Evolutionary conservation across 2,329 filamentous ascomycete genomes (phyloP), one percentile per base, ranked within the genome.

Genomic region (Alternaria conjuncta): DNA sequence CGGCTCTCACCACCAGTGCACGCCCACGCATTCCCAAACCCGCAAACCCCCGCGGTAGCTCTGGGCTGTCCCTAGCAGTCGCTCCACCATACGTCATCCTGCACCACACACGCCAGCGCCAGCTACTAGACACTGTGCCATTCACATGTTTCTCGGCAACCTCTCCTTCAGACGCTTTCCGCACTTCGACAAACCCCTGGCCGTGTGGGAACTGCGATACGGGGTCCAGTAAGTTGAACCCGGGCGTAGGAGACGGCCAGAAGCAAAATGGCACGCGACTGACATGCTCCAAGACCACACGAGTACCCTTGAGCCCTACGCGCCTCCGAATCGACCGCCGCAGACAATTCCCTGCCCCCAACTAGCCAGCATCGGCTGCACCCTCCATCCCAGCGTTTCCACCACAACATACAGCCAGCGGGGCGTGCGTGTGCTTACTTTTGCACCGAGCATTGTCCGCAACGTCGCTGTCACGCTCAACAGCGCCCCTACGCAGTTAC

Each of bases 81-180:
- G 63, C 63, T 56, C 55, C 32, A 44, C 50, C 41, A 65, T 72
- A 74, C 71, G 71, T 74, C 71, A 74, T 74, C 60, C 57, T 69
- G 68, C 68, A 65, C 66, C 63, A 61, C 64, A 64, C 55, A 65
- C 64, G 58, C 58, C 57, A 44, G 57, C 64, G 54, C 45, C 55
- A 46, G 41, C 65, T 63, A 45, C 57, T 71, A 55, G 57, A 68
- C 64, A 59, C 55, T 63, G 66, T 65, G 59, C 64, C 63, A 66
- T 68, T 73, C 71, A 74, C 71, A 74, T 74, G 71, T 67, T 64
- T 71, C 71, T 69, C 63, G 66, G 49, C 64, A 66, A 54, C 50
- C 43, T 64, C 63, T 70, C 66, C 60, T 70, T 70, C 58, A 64
- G 64, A 72, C 64, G 66, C 71, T 66, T 72, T 71, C 64, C 67